Percentiles rank a stretch among this genome's conserved stretches.
These are phyloP conservation scores for Vitis riparia DNA, from an alignment of 164 flowering plant species.

Conservation along the genomic window DNA sequence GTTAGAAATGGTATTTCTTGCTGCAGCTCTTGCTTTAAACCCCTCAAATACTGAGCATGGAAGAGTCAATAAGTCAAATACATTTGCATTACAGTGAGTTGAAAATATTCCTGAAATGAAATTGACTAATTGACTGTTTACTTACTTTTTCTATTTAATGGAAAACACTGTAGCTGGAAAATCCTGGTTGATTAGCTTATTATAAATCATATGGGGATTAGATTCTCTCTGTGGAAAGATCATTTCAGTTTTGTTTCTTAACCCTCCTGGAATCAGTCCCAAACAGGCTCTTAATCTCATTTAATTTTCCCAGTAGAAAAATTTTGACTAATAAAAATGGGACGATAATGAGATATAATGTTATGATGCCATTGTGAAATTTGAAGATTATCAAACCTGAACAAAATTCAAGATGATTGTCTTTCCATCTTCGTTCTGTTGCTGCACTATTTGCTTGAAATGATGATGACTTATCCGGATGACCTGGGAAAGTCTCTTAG, in stretches of 20 bases:
- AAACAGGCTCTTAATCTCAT: too few relatives aligned
- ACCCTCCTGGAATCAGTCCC: too few relatives aligned
- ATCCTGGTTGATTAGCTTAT: background rate
- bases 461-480: constrained; percentile 72
- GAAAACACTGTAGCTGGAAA: background rate
- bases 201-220: background rate
- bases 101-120: background rate
- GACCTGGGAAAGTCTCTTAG: constrained; percentile 78
- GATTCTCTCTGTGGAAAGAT: background rate
- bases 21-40: constrained; percentile 47
- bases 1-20: constrained; percentile 62
- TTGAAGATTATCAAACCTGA: constrained; percentile 45
- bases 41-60: constrained; percentile 50
- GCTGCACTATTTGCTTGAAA: constrained; percentile 73
- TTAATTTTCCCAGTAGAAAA: too few relatives aligned
- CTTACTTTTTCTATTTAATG: background rate
- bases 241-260: background rate
- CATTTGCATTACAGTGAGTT: constrained; percentile 3
- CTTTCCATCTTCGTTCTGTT: constrained; percentile 52
- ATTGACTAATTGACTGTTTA: background rate
- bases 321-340: too few relatives aligned
- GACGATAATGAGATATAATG: too few relatives aligned
- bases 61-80: constrained; percentile 15
- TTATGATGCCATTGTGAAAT: background rate
- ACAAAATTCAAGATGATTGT: constrained; percentile 54